A percentile compares a stretch with the other conserved stretches of the same genome.
Conservation (phyloP, 1,284 basidiomycete species). For the Xerocomus tenax region DNA sequence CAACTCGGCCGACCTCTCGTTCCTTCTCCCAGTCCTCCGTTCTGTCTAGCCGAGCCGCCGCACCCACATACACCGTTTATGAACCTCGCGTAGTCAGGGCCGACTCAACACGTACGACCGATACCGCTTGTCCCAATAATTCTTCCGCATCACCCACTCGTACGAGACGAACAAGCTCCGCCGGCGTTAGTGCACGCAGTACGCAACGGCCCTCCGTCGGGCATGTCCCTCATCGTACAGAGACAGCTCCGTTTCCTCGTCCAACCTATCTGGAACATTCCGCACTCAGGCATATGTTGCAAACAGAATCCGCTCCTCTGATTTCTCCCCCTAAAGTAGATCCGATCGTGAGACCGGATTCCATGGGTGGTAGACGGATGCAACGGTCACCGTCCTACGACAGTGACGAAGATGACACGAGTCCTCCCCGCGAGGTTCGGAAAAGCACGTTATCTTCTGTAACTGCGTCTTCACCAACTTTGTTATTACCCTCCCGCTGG, state of each 20-base stretch:
- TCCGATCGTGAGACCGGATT: slow-evolving; percentile 18
- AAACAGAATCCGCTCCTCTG: slow-evolving; percentile 47
- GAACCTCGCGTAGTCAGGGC: slow-evolving; percentile 62
- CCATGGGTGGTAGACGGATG: slow-evolving; percentile 16
- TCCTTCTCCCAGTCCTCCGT: slow-evolving; percentile 27
- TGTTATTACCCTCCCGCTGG: slow-evolving; percentile 72
- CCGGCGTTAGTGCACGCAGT: slow-evolving; percentile 32
- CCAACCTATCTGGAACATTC: slow-evolving; percentile 71
- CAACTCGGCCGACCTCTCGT: slow-evolving; percentile 34
- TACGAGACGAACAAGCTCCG: slow-evolving; percentile 39
- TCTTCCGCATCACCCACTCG: slow-evolving; percentile 34
- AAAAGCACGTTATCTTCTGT: slow-evolving; percentile 24
- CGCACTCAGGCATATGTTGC: slow-evolving; percentile 57
- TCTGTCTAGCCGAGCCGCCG: slow-evolving; percentile 20
- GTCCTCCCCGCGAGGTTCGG: slow-evolving; percentile 37
- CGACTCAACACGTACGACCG: slow-evolving; percentile 33
- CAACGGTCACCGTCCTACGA: slow-evolving; percentile 36
- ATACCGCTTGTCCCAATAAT: slow-evolving; percentile 31
- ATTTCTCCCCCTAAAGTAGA: slow-evolving; percentile 36
- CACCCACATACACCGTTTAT: slow-evolving; percentile 33
- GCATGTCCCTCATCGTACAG: slow-evolving; percentile 13
- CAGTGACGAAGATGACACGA: slow-evolving; percentile 57
- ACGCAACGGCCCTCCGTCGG: slow-evolving; percentile 24
- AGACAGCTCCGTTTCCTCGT: slow-evolving; percentile 43
- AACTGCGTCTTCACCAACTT: slow-evolving; percentile 33